These are phyloP conservation scores for Lactifluus hygrophoroides DNA, from an alignment of 768 basidiomycete genomes.

Conservation along the genomic window DNA sequence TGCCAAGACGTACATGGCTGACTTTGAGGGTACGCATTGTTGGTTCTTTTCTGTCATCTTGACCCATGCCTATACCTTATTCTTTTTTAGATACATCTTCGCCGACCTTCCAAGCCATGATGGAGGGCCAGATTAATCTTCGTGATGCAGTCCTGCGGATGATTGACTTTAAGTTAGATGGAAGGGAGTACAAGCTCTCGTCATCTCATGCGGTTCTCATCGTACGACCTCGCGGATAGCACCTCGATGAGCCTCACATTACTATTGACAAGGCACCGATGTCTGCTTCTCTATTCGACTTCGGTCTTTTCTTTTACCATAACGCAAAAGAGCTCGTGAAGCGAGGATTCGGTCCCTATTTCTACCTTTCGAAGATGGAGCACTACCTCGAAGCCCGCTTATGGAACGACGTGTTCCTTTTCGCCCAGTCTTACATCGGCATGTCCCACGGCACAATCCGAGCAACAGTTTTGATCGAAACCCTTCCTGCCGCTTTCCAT, in stretches of 20 bases:
- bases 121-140: constrained; percentile 91
- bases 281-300: constrained; percentile 93
- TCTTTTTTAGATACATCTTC: constrained; percentile 74
- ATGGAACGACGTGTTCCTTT: constrained; percentile 97
- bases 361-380: constrained; percentile 99
- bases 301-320: constrained; percentile 95
- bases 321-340: constrained; percentile 88
- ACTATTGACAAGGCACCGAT: constrained; percentile 83
- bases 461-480: constrained; percentile 93
- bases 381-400: constrained; percentile 93
- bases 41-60: constrained; percentile 5
- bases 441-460: constrained; percentile 84
- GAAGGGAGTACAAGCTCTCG: constrained; percentile 86
- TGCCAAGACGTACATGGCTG: constrained; percentile 98
- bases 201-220: constrained; percentile 85
- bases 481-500: constrained; percentile 94
- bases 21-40: constrained; percentile 75
- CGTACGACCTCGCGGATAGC: constrained; percentile 97
- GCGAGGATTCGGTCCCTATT: constrained; percentile 87
- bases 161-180: constrained; percentile 81
- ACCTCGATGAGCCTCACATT: constrained; percentile 89
- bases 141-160: constrained; percentile 82
- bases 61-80: constrained; percentile 15
- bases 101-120: constrained; percentile 88
- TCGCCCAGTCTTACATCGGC: constrained; percentile 85